Evolutionary conservation across 768 basidiomycete genomes (phyloP).

Genomic region (Amanita rimosa): DNA sequence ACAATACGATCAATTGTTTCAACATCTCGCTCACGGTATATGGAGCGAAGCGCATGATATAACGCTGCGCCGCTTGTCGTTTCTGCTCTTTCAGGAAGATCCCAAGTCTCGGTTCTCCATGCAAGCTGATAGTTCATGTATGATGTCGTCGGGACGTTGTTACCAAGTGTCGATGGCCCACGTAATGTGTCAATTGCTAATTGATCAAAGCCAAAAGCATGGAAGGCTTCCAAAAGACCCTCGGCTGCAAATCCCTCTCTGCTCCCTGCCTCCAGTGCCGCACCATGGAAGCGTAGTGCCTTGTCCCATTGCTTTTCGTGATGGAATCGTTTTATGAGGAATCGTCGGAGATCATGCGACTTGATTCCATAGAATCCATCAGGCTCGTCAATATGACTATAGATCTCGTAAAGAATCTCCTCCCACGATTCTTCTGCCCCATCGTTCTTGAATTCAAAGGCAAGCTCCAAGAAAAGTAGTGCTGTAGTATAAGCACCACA

Average conservation of each 20-base stretch:
- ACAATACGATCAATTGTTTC: slow-evolving; percentile 36
- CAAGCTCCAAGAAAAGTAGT: slow-evolving; percentile 80
- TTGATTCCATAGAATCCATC: slow-evolving; percentile 97
- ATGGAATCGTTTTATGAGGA: slow-evolving; percentile 77
- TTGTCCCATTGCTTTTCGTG: slow-evolving; percentile 92
- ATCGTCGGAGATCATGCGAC: slow-evolving; percentile 62
- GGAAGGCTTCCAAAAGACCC: slow-evolving; percentile 71
- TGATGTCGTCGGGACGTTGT: slow-evolving; percentile 19
- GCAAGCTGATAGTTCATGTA: slow-evolving; percentile 69
- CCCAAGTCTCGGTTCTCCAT: slow-evolving; percentile 95
- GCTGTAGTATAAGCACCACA: slow-evolving; percentile 87
- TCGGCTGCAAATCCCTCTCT: slow-evolving; percentile 32
- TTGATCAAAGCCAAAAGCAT: slow-evolving; percentile 82
- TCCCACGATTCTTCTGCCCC: slow-evolving; percentile 29
- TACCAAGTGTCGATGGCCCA: slow-evolving; percentile 20
- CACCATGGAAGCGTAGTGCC: slow-evolving; percentile 85
- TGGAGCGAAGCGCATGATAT: slow-evolving; percentile 69
- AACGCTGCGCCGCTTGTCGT: slow-evolving; percentile 44
- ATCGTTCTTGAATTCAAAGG: slow-evolving; percentile 33
- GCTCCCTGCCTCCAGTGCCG: slow-evolving; percentile 57
- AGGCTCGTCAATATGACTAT: slow-evolving; percentile 92
- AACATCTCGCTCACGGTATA: slow-evolving; percentile 68
- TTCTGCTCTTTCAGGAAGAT: slow-evolving; percentile 59
- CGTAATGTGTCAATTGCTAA: slow-evolving; percentile 70
- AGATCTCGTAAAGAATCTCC: slow-evolving; percentile 81